Base-by-base conservation (phyloP, 495 filamentous ascomycete species). In the Podospora anserina region DNA sequence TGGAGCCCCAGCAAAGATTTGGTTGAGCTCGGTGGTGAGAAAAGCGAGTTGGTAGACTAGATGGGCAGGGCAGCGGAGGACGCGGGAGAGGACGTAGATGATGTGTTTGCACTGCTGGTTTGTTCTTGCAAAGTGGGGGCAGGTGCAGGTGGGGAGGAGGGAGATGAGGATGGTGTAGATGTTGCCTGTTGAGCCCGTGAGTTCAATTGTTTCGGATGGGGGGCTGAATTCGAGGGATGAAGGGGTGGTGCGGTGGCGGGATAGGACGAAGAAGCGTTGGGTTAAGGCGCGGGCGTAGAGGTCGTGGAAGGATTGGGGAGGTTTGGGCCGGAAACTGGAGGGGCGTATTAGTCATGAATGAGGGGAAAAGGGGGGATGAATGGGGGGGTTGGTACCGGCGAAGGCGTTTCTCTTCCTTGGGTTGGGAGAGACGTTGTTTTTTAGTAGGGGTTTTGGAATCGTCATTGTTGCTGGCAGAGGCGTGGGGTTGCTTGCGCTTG, bases 41-140 rank as follows among this genome's bases (percentile, higher is more conserved):
- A 94, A 86, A 0, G 90, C 90, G 4, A 92, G 83, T 76, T 96
- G 92, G 70, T 94, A 95, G 53, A 88, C 83, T 7, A 91, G 81
- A 49, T 91, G 73, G 20, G 71, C 72, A 3, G 85, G 86, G 3
- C 87, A 90, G 71, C 86, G 90, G 56, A 93, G 83, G 15, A 89
- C 89, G 18, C 86, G 84, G 7, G 86, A 78, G 55, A 93, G 78
- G 56, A 91, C 88, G 84, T 86, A 71, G 20, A 75, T 18, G 66
- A 74, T 20, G 57, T 86, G 83, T 74, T 94, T 94, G 84, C 91
- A 94, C 69, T 92, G 89, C 66, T 90, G 87, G 9, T 49, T 49
- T 49, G 15, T 87, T 85, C 32, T 85, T 30, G n/a, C 64, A 6
- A 77, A 80, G 75, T 91, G 86, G 0, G 90, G 89, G 75, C 91